Evolutionary conservation across 2,329 filamentous ascomycete species (phyloP), one percentile per base, ranked within the genome.

Genomic region (Leptographium radiaticola): DNA sequence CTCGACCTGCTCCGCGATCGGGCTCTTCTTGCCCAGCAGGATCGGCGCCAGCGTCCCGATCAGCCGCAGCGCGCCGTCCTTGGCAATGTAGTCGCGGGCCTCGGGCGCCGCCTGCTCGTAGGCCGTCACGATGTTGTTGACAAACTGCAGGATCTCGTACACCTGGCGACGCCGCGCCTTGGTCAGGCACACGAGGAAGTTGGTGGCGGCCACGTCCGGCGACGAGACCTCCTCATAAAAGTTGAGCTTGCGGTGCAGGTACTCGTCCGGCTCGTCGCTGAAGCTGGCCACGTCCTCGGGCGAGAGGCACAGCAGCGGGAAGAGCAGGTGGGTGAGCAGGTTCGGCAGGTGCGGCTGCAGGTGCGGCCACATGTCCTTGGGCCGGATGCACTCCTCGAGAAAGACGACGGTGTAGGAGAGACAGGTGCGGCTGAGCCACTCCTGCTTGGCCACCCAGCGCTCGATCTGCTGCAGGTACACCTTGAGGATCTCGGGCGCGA

Each of bases 151-250:
- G 51, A 98, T 88, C 57, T 89, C 87, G 63, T 95, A 97, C 0
- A 90, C 96, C 69, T 97, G 89, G 74, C 96, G 95, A 71, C 91
- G 86, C 62, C 93, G 83, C 63, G 86, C 83, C 75, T 97, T 97
- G 59, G 93, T 96, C 54, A 98, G 77, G 52, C 89, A 91, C 57
- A 96, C 87, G 52, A 98, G 75, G 75, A 98, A 97, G 70, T 96
- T 97, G 16, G 90, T 96, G 5, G 93, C 93, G 4, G 93, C 88
- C 55, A 97, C 87, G 67, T 97, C 93, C 8, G 93, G 93, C 16
- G 93, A 85, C 0, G 91, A 95, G 6, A 95, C 87, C 65, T 98
- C 93, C 69, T 98, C 93, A 67, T 95, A 98, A 66, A 91, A 96
- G 70, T 97, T 98, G 56, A 98, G 77, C 68, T 96, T 97, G 54